These are phyloP conservation scores for Polyplosphaeria fusca DNA, from an alignment of 495 filamentous ascomycete species.

Conservation along the genomic window DNA sequence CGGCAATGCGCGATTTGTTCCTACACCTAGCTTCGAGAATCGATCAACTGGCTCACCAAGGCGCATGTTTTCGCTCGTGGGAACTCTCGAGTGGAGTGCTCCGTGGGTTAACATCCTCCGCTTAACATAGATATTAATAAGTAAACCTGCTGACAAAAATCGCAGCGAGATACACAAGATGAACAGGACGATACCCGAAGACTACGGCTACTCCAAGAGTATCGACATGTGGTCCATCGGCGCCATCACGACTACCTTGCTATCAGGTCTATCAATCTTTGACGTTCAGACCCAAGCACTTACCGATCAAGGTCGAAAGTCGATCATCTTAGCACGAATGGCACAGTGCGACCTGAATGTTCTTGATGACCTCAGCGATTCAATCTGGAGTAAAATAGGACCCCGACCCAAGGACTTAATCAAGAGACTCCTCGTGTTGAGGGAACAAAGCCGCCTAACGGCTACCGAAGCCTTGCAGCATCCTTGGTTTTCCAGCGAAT, in stretches of 20 bases:
- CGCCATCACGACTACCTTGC: conserved; percentile 49
- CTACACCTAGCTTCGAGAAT: conserved; percentile 1
- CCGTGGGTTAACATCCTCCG: conserved; percentile 58
- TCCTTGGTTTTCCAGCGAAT: conserved; percentile 55
- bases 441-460: conserved; percentile 52
- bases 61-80: conserved; percentile 61
- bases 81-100: conserved; percentile 64
- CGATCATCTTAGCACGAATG: conserved; percentile 31
- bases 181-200: conserved; percentile 31
- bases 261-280: conserved; percentile 50
- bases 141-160: conserved; percentile 6
- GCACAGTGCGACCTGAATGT: conserved; percentile 37
- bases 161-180: conserved; percentile 37
- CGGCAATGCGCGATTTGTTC: conserved; percentile 57
- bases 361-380: conserved; percentile 38
- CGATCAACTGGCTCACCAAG: conserved; percentile 20
- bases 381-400: conserved; percentile 43
- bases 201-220: conserved; percentile 56
- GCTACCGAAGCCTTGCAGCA: conserved; percentile 56
- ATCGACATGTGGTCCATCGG: conserved; percentile 66
- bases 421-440: conserved; percentile 49
- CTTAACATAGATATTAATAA: not conserved
- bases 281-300: conserved; percentile 29
- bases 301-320: conserved; percentile 17
- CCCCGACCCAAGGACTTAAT: conserved; percentile 54